phyloP scores from a whole-genome alignment of 78 protist genomes.

The Dictyostelium discoideum region DNA sequence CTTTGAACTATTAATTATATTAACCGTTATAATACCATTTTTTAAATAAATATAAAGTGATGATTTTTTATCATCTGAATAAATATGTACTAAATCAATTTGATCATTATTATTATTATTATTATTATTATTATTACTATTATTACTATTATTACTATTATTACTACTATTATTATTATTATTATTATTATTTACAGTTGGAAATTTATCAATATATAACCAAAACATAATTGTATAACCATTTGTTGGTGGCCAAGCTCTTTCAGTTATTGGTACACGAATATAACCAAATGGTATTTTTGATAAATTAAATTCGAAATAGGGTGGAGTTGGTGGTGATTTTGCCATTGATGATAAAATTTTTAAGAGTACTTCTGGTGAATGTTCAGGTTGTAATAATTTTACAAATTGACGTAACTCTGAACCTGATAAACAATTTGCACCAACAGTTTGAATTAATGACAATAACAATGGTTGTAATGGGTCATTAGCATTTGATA shows the following conservation, averaged over 20 bases:
- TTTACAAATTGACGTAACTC: conserved; percentile 57
- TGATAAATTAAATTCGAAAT: conserved; percentile 63
- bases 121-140: neutral
- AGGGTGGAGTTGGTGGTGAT: conserved; percentile 69
- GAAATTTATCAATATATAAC: conserved; percentile 59
- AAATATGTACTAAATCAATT: conserved; percentile 51
- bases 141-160: neutral
- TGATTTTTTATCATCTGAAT: conserved; percentile 51
- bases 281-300: conserved; percentile 38
- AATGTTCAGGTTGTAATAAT: conserved; percentile 56
- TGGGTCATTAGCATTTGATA: conserved; percentile 53
- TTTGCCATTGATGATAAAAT: conserved; percentile 70
- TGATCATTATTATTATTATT: neutral
- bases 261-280: neutral
- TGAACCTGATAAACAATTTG: conserved; percentile 72
- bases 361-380: conserved; percentile 67
- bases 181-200: neutral
- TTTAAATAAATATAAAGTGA: conserved; percentile 22
- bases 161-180: neutral
- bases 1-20: conserved; percentile 34
- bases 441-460: conserved; percentile 71
- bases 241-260: conserved; percentile 73
- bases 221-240: conserved; percentile 75
- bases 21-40: conserved; percentile 18
- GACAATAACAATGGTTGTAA: conserved; percentile 44